Conservation (phyloP, 495 filamentous ascomycete genomes). For the Penicillium flavigenum region DNA sequence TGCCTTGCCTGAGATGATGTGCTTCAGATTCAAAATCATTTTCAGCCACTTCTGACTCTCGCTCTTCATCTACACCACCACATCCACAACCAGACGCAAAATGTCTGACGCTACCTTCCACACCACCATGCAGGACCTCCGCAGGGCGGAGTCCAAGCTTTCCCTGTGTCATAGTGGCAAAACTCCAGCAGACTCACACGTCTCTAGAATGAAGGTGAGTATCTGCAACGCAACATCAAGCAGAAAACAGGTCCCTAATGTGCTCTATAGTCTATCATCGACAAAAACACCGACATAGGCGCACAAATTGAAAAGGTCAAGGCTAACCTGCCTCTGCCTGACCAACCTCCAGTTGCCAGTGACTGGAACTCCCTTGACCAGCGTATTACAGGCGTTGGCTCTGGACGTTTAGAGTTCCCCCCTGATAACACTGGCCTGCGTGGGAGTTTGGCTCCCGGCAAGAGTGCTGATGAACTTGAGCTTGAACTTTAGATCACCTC, state of each 20-base stretch:
- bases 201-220: slow-evolving; percentile 48
- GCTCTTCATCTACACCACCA: neutral
- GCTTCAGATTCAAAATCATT: neutral
- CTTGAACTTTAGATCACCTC: slow-evolving; percentile 55
- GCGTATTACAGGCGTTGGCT: slow-evolving; percentile 65
- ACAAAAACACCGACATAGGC: slow-evolving; percentile 53
- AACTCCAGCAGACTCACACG: slow-evolving; percentile 46
- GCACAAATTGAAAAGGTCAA: slow-evolving; percentile 62
- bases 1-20: neutral
- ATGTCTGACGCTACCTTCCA: slow-evolving; percentile 55
- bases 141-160: slow-evolving; percentile 50
- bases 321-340: slow-evolving; percentile 74
- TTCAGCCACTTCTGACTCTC: neutral
- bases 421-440: slow-evolving; percentile 54
- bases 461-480: slow-evolving; percentile 48
- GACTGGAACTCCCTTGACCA: slow-evolving; percentile 74
- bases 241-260: slow-evolving; percentile 1
- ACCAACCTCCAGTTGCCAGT: slow-evolving; percentile 68
- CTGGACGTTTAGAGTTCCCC: slow-evolving; percentile 53
- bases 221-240: neutral
- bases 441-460: slow-evolving; percentile 61
- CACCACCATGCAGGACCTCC: slow-evolving; percentile 51
- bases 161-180: slow-evolving; percentile 43
- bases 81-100: slow-evolving; percentile 8
- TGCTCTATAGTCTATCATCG: slow-evolving; percentile 45